Percentiles rank a stretch among this genome's conserved stretches.
phyloP scores from a whole-genome alignment of 2,329 filamentous ascomycete genomes.

The Thelonectria rubi region DNA sequence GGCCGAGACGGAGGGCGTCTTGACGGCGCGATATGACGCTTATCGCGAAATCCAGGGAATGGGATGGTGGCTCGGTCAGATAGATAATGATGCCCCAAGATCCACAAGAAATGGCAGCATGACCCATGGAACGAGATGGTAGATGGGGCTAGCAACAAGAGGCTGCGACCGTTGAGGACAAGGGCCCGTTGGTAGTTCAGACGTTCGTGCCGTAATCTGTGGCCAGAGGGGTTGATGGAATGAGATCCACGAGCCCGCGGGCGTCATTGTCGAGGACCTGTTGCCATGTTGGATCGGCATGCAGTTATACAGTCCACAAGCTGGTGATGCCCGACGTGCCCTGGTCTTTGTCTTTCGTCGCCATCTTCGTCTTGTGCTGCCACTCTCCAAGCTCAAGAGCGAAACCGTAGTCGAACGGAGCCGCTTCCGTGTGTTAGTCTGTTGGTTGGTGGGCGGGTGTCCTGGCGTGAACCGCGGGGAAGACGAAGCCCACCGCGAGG shows the following conservation, averaged over 20 bases:
- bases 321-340: too few species aligned
- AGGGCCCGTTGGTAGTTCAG: conserved; percentile 3
- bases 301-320: neutral
- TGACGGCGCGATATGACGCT: conserved; percentile 37
- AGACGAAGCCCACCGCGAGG: conserved; percentile 6
- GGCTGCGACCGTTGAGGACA: conserved; percentile 11
- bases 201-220: neutral
- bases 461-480: conserved; percentile 23
- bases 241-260: neutral
- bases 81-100: conserved; percentile 13
- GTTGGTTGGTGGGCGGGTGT: conserved; percentile 15
- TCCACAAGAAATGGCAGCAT: conserved; percentile 11
- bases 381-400: neutral
- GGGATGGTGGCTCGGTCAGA: conserved; percentile 18
- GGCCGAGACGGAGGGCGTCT: conserved; percentile 22
- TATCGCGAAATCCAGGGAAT: conserved; percentile 35
- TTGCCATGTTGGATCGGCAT: neutral
- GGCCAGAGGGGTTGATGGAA: neutral
- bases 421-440: conserved; percentile 27
- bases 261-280: neutral
- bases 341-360: too few species aligned
- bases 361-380: too few species aligned
- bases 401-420: neutral
- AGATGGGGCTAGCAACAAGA: conserved; percentile 8
- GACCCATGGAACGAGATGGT: conserved; percentile 15